Percentiles rank a stretch among this genome's conserved stretches.
Evolutionary conservation across 345 rosid genomes (phyloP).

Genomic region (Pistacia vera): DNA sequence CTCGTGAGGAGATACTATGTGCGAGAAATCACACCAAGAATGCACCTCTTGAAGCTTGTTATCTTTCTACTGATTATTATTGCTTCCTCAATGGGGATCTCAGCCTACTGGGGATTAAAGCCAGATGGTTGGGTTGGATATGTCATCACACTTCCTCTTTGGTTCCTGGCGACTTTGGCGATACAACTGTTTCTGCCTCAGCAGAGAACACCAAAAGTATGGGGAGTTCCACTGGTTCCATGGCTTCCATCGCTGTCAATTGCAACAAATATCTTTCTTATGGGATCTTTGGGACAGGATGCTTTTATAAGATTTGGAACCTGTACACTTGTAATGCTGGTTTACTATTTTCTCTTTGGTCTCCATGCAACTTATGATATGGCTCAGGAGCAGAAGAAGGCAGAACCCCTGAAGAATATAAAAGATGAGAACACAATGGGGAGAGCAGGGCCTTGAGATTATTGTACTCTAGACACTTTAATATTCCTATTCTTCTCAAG

Average conservation of each 20-base stretch:
- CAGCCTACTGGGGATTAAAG: conserved; percentile 61
- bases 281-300: conserved; percentile 48
- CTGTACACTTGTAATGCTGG: conserved; percentile 55
- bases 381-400: conserved; percentile 46
- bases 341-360: conserved; percentile 56
- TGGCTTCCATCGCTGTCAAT: conserved; percentile 69
- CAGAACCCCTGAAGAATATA: conserved; percentile 16
- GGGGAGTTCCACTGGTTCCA: conserved; percentile 79
- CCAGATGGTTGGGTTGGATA: conserved; percentile 58
- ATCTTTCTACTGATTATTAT: conserved; percentile 41
- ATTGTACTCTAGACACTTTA: neutral
- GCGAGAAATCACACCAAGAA: conserved; percentile 37
- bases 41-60: conserved; percentile 40
- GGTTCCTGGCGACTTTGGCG: conserved; percentile 56
- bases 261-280: conserved; percentile 62
- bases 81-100: conserved; percentile 58
- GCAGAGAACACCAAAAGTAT: conserved; percentile 56
- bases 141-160: conserved; percentile 48
- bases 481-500: conserved; percentile 4
- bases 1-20: conserved; percentile 61
- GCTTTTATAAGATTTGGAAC: conserved; percentile 56
- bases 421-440: conserved; percentile 14
- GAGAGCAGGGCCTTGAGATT: conserved; percentile 20
- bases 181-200: conserved; percentile 44
- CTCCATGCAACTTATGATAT: conserved; percentile 67